phyloP scores from a whole-genome alignment of 805 yeast species.

The Grigorovia yakushimaensis region DNA sequence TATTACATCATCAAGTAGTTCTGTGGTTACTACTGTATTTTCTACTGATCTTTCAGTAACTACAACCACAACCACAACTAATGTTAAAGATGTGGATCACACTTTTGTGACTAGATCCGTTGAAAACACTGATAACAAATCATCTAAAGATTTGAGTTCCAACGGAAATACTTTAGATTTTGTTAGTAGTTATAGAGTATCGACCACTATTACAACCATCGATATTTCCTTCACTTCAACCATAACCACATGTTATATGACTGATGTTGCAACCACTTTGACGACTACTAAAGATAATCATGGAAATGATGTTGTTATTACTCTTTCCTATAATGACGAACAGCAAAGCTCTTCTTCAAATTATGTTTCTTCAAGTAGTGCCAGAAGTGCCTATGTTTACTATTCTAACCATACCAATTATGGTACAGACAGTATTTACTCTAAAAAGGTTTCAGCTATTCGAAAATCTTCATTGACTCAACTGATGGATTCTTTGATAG shows the following conservation, averaged over 20 bases:
- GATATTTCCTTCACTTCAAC: neutral
- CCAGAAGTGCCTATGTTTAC: neutral
- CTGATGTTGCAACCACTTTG: neutral
- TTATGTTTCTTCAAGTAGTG: neutral
- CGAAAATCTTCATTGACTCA: neutral
- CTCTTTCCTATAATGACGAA: too few relatives aligned
- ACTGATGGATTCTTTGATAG: too few relatives aligned
- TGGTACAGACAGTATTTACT: neutral
- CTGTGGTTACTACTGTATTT: neutral
- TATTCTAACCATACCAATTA: neutral
- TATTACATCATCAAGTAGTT: neutral
- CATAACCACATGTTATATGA: neutral
- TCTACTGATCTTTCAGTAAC: too few relatives aligned
- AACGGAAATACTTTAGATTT: neutral
- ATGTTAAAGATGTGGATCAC: too few relatives aligned
- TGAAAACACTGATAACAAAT: too few relatives aligned
- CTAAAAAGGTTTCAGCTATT: neutral
- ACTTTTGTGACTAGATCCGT: too few relatives aligned
- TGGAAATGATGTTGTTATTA: neutral
- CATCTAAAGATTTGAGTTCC: neutral
- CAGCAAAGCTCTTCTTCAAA: neutral
- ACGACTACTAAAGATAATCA: neutral
- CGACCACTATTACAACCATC: neutral
- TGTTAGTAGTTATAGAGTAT: neutral
- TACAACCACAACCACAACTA: too few relatives aligned